A percentile compares a stretch with the other conserved stretches of the same genome.
Evolutionary conservation across 768 basidiomycete genomes (phyloP).

Genomic region (Phaeotremella skinneri): DNA sequence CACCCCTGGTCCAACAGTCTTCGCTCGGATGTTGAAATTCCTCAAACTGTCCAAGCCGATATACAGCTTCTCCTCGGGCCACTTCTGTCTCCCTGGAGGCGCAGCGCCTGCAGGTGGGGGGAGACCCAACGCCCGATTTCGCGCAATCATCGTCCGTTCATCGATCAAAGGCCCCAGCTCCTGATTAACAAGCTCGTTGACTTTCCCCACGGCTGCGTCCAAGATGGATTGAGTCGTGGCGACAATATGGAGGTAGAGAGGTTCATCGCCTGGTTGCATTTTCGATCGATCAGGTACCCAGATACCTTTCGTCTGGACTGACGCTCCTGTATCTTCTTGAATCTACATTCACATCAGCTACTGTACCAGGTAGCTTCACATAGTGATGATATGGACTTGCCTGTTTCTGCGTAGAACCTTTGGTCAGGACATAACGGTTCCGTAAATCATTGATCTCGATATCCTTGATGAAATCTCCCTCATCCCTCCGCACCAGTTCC

Average conservation of each 20-base stretch:
- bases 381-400: slow-evolving; percentile 56
- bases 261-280: slow-evolving; percentile 88
- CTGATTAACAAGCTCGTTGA: slow-evolving; percentile 53
- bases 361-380: not conserved
- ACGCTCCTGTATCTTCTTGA: slow-evolving; percentile 85
- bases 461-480: slow-evolving; percentile 79
- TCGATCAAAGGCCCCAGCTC: slow-evolving; percentile 54
- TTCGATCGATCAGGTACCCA: slow-evolving; percentile 94
- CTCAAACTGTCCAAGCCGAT: slow-evolving; percentile 85
- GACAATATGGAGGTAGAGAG: slow-evolving; percentile 88
- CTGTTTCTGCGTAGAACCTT: slow-evolving; percentile 86
- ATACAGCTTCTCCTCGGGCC: slow-evolving; percentile 94
- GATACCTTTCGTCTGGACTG: slow-evolving; percentile 85
- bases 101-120: slow-evolving; percentile 29
- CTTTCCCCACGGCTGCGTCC: slow-evolving; percentile 51
- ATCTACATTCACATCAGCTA: slow-evolving; percentile 60
- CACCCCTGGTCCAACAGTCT: slow-evolving; percentile 92
- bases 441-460: slow-evolving; percentile 96
- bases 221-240: slow-evolving; percentile 57
- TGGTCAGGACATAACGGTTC: slow-evolving; percentile 91
- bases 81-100: slow-evolving; percentile 62
- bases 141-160: slow-evolving; percentile 49
- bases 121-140: slow-evolving; percentile 48
- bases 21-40: slow-evolving; percentile 96
- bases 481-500: slow-evolving; percentile 59